Evolutionary conservation across 495 filamentous ascomycete species (phyloP), one percentile per base, ranked within the genome.

Genomic region (Choiromyces venosus): DNA sequence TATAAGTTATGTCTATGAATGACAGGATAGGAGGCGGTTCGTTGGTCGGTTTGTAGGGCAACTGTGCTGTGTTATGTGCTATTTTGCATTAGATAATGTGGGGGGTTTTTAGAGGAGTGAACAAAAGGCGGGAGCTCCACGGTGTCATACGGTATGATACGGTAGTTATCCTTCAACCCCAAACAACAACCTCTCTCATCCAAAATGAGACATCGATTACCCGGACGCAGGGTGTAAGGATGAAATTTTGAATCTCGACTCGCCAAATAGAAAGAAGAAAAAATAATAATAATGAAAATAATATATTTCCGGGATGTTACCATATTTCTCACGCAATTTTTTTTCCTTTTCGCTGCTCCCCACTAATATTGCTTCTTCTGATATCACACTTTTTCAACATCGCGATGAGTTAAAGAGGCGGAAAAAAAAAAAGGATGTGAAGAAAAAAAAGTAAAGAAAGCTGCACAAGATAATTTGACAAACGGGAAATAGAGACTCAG

Each of bases 381-480:
- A 61, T 33, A 33, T 29, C 52, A 61, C 52, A 61, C 52, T 29
- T 29, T 61, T 29, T 29, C 52, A 16, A 61, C 52, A 61, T 61
- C 52, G 25, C 52, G 10, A 61, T 33, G 25, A 12, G 25, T 5
- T 61, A 12, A 4, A 6, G 12, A 29, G 52, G 25, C 52, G 52
- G 25, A 61, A 33, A 25, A 12, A 25, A 12, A 2, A 7, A 0
- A 56, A 10, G 21, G 4, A 29, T 25, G 25, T 12, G 18, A 38
- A 40, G 36, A 42, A 64, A 66, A 66, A 44, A 42, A 40, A 19
- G 35, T 33, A 56, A 16, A 65, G 16, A 44, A 46, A 67, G 12
- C 64, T 37, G 35, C 44, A 36, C 29, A 37, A 39, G 38, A 70
- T 37, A 70, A 29, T 61, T 61, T 61, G 52, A 61, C 52, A 61